These are phyloP conservation scores for Melampsora americana DNA, from an alignment of 1,284 basidiomycete species.

Conservation along the genomic window DNA sequence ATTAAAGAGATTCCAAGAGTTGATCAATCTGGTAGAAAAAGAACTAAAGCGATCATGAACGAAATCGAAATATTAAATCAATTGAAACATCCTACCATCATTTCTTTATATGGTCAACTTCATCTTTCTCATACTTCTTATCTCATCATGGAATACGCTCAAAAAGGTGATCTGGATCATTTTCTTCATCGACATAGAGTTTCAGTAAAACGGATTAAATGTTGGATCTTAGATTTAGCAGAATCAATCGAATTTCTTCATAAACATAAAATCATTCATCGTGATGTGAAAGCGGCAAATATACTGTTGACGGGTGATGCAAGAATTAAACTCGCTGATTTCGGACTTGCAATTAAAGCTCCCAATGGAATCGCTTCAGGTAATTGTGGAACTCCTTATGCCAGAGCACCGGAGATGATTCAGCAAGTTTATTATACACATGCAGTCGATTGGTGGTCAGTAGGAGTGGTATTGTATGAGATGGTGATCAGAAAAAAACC, in stretches of 20 bases:
- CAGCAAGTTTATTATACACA: not conserved
- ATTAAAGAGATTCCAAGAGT: no score
- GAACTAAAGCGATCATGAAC: no score
- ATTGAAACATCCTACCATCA: no score
- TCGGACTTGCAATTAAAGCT: constrained; percentile 5
- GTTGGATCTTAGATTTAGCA: constrained; percentile 90
- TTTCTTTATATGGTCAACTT: no score
- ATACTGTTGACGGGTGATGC: constrained; percentile 61
- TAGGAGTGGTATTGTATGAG: constrained; percentile 20
- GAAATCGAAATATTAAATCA: no score
- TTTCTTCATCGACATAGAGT: no score
- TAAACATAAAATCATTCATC: constrained; percentile 89
- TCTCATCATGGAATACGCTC: no score
- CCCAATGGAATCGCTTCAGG: not conserved
- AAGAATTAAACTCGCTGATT: constrained; percentile 17
- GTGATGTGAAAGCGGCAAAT: constrained; percentile 97
- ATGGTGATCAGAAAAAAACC: no score
- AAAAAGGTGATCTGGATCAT: no score
- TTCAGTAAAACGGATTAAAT: constrained; percentile 52
- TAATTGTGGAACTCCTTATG: not conserved
- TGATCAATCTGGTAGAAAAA: no score
- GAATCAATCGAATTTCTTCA: constrained; percentile 89
- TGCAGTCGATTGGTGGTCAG: constrained; percentile 27
- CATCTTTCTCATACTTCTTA: no score
- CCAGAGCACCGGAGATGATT: constrained; percentile 30